Base-by-base conservation (phyloP, 176 grass and related monocot species). In the Juncus inflexus region DNA sequence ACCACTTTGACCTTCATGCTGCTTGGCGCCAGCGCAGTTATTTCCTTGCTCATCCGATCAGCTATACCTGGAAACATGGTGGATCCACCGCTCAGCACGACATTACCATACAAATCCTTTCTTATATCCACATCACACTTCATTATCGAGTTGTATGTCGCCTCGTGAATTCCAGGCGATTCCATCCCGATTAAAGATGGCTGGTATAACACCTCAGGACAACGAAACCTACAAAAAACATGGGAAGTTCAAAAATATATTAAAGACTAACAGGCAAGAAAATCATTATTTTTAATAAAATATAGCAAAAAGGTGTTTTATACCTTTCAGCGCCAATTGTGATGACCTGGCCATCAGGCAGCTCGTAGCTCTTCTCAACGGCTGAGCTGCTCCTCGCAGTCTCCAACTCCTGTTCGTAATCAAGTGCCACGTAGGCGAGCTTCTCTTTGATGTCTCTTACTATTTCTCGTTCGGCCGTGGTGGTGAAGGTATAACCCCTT, bases 111-210 rank as follows among this genome's bases (percentile, higher is more conserved):
- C 35, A 95, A 56, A 38, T 95, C 90, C 65, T 89, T 95, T 50
- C 90, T 88, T 38, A 95, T 95, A 78, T 95, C 90, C 1, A 95
- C 82, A 4, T 89, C 90, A 8, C 90, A 95, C 77, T 95, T 95
- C 90, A 95, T 95, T 79, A 95, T 95, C 39, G 90, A 95, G 76
- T 95, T 95, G 82, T 89, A 95, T 1, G 85, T 89, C 36, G 90
- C 83, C 77, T 95, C 85, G 59, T 95, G 85, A 38, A 95, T 89
- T 10, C 90, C 90, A 36, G 85, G 58, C 42, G 82, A 61, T 67
- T 95, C 85, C 85, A 89, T 88, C 8, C 90, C 90, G 37, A 95
- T 83, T 19, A 89, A 35, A 58, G 85, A 89, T 4, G 90, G 85
- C 60, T 95, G 85, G 79, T 83, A 95, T 37, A 95, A 77, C 63